phyloP scores from a whole-genome alignment of 148 eudicot species.

The Amaranthus hypochondriacus region DNA sequence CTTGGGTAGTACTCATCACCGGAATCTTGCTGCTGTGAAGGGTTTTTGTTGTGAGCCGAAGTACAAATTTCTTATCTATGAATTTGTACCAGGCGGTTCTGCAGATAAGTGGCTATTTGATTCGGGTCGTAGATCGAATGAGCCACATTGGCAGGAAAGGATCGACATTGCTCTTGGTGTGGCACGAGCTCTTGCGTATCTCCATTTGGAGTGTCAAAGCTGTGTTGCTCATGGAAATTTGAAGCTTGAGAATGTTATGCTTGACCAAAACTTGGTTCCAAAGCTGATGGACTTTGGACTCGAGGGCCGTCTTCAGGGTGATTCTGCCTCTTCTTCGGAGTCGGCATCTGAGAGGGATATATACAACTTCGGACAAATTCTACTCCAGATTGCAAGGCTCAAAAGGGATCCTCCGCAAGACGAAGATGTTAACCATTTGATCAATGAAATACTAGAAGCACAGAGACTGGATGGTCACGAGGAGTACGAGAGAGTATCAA shows the following conservation, averaged over 20 bases:
- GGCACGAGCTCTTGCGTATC: slow-evolving; percentile 48
- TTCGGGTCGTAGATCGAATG: slow-evolving; percentile 16
- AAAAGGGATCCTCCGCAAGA: slow-evolving; percentile 24
- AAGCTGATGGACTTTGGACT: slow-evolving; percentile 60
- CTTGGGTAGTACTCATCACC: slow-evolving; percentile 50
- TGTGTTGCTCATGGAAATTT: slow-evolving; percentile 52
- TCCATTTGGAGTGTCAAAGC: slow-evolving; percentile 52
- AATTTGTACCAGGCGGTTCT: slow-evolving; percentile 45
- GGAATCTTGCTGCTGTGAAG: slow-evolving; percentile 44
- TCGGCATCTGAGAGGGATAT: slow-evolving; percentile 49
- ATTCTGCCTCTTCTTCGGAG: slow-evolving; percentile 36
- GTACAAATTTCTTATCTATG: slow-evolving; percentile 39
- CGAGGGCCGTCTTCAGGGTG: slow-evolving; percentile 23
- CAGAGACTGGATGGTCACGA: slow-evolving; percentile 21
- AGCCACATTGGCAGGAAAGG: slow-evolving; percentile 33
- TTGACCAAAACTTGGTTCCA: slow-evolving; percentile 48
- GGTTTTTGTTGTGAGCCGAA: slow-evolving; percentile 54
- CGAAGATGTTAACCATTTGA: slow-evolving; percentile 24
- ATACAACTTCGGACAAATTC: slow-evolving; percentile 41
- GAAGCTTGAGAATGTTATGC: slow-evolving; percentile 51
- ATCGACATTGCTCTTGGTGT: slow-evolving; percentile 52
- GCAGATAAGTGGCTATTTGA: slow-evolving; percentile 44
- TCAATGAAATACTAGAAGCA: slow-evolving; percentile 27
- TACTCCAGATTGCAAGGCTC: slow-evolving; percentile 42
- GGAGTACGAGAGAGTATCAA: slow-evolving; percentile 37